A percentile compares a stretch with the other conserved stretches of the same genome.
Conservation (phyloP, 2,329 filamentous ascomycete genomes). For the Orbilia brochopaga region DNA sequence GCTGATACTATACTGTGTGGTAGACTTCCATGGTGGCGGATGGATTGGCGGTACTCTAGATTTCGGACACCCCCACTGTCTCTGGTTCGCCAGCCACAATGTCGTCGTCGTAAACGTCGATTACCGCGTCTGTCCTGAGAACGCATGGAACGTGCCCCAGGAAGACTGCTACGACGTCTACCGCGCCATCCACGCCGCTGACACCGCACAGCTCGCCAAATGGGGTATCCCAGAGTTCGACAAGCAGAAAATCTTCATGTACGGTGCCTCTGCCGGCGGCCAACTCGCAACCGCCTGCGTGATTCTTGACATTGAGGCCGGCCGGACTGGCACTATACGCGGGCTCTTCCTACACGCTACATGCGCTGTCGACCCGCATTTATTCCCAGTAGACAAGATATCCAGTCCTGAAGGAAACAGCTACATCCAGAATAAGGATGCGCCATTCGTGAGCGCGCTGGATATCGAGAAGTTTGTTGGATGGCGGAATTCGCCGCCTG, state of each 20-base stretch:
- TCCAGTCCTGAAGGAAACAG: slow-evolving; percentile 12
- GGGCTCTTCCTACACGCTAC: slow-evolving; percentile 25
- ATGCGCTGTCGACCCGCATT: slow-evolving; percentile 10
- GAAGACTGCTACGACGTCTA: slow-evolving; percentile 39
- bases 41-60: slow-evolving; percentile 29
- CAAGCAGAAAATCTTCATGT: slow-evolving; percentile 20
- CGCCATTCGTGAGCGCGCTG: slow-evolving; percentile 17
- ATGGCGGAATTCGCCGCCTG: slow-evolving; percentile 40
- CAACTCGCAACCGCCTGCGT: slow-evolving; percentile 28
- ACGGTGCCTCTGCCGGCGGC: slow-evolving; percentile 31
- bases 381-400: slow-evolving; percentile 37
- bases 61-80: slow-evolving; percentile 39
- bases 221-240: slow-evolving; percentile 41
- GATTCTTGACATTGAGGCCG: slow-evolving; percentile 31
- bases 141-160: slow-evolving; percentile 23
- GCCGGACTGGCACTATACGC: slow-evolving; percentile 16
- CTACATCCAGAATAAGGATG: slow-evolving; percentile 38
- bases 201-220: neutral
- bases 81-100: slow-evolving; percentile 41
- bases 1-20: neutral
- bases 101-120: slow-evolving; percentile 35
- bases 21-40: slow-evolving; percentile 45
- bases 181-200: slow-evolving; percentile 14
- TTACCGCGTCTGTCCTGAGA: slow-evolving; percentile 35
- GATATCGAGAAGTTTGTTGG: slow-evolving; percentile 12